Evolutionary conservation across 345 rosid species (phyloP).

Genomic region (Citrus sinensis): DVS_A1.0 CM039167.1:17792001-17792500

Average conservation of each 20-base stretch:
- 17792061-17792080: neutral
- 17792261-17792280: neutral
- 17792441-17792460: neutral
- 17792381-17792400: neutral
- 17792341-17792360: neutral
- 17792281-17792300: neutral
- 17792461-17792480: neutral
- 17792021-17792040: conserved; percentile 72
- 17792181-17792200: neutral
- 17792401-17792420: neutral
- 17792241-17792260: neutral
- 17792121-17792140: neutral
- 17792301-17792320: neutral
- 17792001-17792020: conserved; percentile 97
- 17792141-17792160: neutral
- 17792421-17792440: neutral
- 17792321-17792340: neutral
- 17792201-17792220: neutral
- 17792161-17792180: neutral
- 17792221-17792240: neutral
- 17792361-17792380: neutral
- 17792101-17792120: neutral
- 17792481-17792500: neutral
- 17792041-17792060: neutral
- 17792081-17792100: neutral